phyloP scores from a whole-genome alignment of 371 early-diverging fungal species.

The Apophysomyces variabilis region DNA sequence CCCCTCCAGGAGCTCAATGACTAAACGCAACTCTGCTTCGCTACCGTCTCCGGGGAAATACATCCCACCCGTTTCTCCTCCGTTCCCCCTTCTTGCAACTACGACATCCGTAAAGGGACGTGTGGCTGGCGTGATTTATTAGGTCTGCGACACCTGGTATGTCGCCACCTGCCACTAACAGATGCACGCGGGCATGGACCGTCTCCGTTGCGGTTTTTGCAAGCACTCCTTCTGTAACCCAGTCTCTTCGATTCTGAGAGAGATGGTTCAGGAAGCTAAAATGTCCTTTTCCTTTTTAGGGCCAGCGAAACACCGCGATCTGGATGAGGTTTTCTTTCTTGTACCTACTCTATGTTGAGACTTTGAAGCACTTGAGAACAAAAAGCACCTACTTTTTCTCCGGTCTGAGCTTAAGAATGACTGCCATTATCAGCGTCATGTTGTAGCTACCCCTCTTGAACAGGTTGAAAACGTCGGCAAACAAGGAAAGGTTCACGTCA shows the following conservation, averaged over 20 bases:
- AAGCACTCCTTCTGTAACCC: neutral
- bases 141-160: neutral
- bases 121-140: too few relatives aligned
- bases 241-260: neutral
- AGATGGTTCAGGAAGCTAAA: neutral
- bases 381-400: too few relatives aligned
- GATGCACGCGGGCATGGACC: neutral
- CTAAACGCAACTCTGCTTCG: too few relatives aligned
- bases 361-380: too few relatives aligned
- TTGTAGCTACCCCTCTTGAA: neutral
- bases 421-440: too few relatives aligned
- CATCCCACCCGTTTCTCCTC: too few relatives aligned
- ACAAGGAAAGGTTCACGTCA: neutral
- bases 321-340: neutral
- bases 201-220: neutral
- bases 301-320: neutral
- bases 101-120: too few relatives aligned
- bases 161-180: neutral
- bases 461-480: neutral
- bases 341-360: neutral
- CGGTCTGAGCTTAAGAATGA: too few relatives aligned
- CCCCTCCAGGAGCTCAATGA: too few relatives aligned
- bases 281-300: neutral
- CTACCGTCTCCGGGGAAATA: too few relatives aligned
- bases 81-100: too few relatives aligned